These are phyloP conservation scores for Candida easanensis DNA, from an alignment of 805 yeast genomes.

Conservation along the genomic window DNA sequence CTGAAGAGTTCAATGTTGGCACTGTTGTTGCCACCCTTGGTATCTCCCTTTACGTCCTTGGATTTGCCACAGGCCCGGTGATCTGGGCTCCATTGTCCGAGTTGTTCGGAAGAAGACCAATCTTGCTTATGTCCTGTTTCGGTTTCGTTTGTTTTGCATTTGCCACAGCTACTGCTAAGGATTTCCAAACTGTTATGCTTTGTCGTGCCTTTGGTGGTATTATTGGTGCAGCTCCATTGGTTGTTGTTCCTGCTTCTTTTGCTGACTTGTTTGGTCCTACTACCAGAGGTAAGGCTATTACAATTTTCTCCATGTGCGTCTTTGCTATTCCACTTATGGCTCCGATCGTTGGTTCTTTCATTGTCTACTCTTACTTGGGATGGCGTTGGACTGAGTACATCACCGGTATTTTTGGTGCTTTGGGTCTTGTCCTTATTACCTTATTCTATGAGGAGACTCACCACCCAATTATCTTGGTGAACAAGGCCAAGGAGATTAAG, in stretches of 20 bases:
- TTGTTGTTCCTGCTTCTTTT: slow-evolving; percentile 82
- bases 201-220: slow-evolving; percentile 80
- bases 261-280: slow-evolving; percentile 73
- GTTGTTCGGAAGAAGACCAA: slow-evolving; percentile 65
- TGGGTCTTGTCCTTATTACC: slow-evolving; percentile 37
- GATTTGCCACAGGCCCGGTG: slow-evolving; percentile 91
- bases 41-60: slow-evolving; percentile 80
- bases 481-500: slow-evolving; percentile 62
- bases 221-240: slow-evolving; percentile 82
- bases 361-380: slow-evolving; percentile 56
- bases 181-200: slow-evolving; percentile 72
- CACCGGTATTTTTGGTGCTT: slow-evolving; percentile 57
- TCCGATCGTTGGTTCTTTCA: slow-evolving; percentile 75
- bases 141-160: slow-evolving; percentile 60
- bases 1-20: slow-evolving; percentile 56
- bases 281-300: slow-evolving; percentile 73
- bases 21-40: slow-evolving; percentile 70
- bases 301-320: slow-evolving; percentile 68
- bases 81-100: slow-evolving; percentile 90
- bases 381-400: slow-evolving; percentile 86
- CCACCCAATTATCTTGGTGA: slow-evolving; percentile 60
- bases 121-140: slow-evolving; percentile 54
- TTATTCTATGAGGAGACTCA: slow-evolving; percentile 63
- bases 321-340: slow-evolving; percentile 80
- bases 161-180: slow-evolving; percentile 76